A percentile compares a stretch with the other conserved stretches of the same genome.
Evolutionary conservation across 176 grass and related monocot species (phyloP).

Genomic region (Tuctoria greenei): DNA sequence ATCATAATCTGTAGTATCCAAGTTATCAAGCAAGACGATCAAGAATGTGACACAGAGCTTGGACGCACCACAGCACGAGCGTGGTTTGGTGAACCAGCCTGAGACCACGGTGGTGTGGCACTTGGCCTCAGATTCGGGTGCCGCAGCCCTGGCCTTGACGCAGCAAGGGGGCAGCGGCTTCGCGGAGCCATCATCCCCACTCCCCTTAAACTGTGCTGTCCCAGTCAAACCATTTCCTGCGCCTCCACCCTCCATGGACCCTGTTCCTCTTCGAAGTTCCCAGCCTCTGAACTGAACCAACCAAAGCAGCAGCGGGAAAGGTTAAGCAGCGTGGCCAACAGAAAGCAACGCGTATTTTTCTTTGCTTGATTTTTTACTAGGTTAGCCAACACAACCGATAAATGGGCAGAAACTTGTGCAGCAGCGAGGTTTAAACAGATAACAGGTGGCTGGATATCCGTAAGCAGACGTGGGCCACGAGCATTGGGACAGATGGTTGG

Average conservation of each 20-base stretch:
- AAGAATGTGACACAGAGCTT: neutral
- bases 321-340: neutral
- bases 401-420: neutral
- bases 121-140: slow-evolving; percentile 70
- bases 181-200: slow-evolving; percentile 50
- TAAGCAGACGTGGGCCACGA: neutral
- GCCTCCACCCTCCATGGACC: slow-evolving; percentile 75
- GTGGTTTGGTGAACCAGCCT: slow-evolving; percentile 83
- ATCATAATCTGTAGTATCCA: neutral
- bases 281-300: slow-evolving; percentile 74
- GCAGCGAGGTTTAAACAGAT: neutral
- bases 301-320: neutral
- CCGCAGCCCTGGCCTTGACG: slow-evolving; percentile 69
- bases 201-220: slow-evolving; percentile 49
- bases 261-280: slow-evolving; percentile 67
- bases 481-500: neutral
- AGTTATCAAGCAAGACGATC: neutral
- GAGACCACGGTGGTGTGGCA: slow-evolving; percentile 89
- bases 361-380: too few relatives aligned
- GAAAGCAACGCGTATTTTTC: neutral
- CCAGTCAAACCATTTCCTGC: slow-evolving; percentile 56
- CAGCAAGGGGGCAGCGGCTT: slow-evolving; percentile 82
- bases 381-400: neutral
- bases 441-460: slow-evolving; percentile 6
- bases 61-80: slow-evolving; percentile 33